Evolutionary conservation across 176 grass and related monocot species (phyloP), one percentile per base, ranked within the genome.

Genomic region (Triticum monococcum): DNA sequence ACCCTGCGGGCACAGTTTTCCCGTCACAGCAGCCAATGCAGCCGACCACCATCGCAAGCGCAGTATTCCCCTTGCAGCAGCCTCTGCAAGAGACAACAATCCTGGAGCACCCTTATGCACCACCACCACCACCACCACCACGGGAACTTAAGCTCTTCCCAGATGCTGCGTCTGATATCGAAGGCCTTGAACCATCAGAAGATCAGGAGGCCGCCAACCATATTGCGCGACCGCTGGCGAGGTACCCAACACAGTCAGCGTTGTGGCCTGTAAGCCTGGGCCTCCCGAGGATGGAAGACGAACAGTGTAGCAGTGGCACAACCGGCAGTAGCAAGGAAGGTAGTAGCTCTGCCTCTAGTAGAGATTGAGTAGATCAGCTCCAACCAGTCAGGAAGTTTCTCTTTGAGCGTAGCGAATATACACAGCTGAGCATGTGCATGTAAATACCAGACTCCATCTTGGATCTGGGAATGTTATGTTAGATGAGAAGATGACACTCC

Each of bases 61-160:
- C 83, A 28, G 5, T 79, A 20, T 67, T 91, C 50, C 81, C 92
- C n/a, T 64, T 91, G 77, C 91, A 86, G 71, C 88, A 88, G 60
- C 85, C 85, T 57, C 63, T 77, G 74, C 72, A 72, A 80, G 79
- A 75, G 26, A 41, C 83, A 35, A 60, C 85, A 1, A 28, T 79
- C 63, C 64, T 86, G 5, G 73, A 84, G 3, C 85, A 38, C 5
- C 40, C 77, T 1, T 90, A 82, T 31, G 64, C 36, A 10, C 4
- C 56, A 8, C 8, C 75, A 9, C 8, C 75, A 9, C 4, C 54
- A 8, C 7, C 75, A 69, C 80, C 84, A 72, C 86, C 88, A 28
- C 79, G 59, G 73, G 95, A 97, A 73, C 95, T 97, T 28, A 91
- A 92, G 81, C 92, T 97, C 77, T 97, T 94, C 83, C 95, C 88